phyloP scores from a whole-genome alignment of 2,329 filamentous ascomycete species.

The Bretziella fagacearum region DNA sequence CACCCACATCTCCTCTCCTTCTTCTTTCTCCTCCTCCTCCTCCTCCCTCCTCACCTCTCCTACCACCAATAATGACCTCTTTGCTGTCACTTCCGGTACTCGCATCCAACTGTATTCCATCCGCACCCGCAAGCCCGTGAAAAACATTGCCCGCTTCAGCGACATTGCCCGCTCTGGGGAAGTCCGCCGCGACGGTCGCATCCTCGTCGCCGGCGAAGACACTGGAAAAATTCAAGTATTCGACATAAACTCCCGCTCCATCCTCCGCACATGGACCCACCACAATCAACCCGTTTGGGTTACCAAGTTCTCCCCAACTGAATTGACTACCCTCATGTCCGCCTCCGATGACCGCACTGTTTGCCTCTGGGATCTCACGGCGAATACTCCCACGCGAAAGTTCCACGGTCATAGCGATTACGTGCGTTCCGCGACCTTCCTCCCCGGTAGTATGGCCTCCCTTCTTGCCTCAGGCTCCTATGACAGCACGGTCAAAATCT shows the following conservation, averaged over 20 bases:
- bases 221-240: constrained; percentile 89
- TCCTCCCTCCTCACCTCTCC: constrained; percentile 26
- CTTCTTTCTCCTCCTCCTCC: constrained; percentile 17
- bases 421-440: constrained; percentile 71
- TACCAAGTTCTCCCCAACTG: constrained; percentile 78
- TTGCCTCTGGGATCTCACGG: constrained; percentile 81
- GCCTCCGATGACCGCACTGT: constrained; percentile 88
- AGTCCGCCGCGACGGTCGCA: constrained; percentile 71
- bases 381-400: constrained; percentile 54
- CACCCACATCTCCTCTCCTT: constrained; percentile 62
- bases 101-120: constrained; percentile 88
- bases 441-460: constrained; percentile 56
- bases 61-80: constrained; percentile 46
- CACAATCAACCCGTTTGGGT: constrained; percentile 92
- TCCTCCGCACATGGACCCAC: constrained; percentile 85
- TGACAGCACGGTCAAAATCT: constrained; percentile 81
- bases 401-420: constrained; percentile 87
- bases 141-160: constrained; percentile 87
- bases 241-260: constrained; percentile 71
- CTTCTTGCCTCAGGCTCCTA: constrained; percentile 83
- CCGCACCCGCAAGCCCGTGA: constrained; percentile 76
- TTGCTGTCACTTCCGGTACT: constrained; percentile 87
- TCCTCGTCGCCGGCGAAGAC: constrained; percentile 83
- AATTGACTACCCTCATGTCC: constrained; percentile 73
- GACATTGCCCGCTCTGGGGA: constrained; percentile 82